These are phyloP conservation scores for Nannochloropsis salina DNA, from an alignment of 108 stramenopile species.

Conservation along the genomic window DNA sequence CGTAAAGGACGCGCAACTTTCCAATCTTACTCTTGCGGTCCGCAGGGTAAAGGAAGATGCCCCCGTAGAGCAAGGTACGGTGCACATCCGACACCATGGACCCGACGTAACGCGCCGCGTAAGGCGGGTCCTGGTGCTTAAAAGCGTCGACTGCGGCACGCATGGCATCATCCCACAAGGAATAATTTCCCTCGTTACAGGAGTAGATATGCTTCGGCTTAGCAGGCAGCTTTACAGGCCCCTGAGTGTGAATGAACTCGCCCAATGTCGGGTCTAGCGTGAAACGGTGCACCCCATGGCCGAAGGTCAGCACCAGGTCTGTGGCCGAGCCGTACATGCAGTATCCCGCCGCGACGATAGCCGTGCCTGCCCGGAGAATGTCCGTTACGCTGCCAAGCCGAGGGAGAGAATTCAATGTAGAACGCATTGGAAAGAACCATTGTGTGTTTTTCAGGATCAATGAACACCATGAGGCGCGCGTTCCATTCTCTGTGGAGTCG, in stretches of 20 bases:
- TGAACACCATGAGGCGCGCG: no score
- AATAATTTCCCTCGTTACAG: slow-evolving; percentile 91
- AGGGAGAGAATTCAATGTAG: slow-evolving; percentile 24
- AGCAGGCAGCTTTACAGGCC: slow-evolving; percentile 77
- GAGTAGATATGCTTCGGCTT: slow-evolving; percentile 78
- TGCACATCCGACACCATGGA: slow-evolving; percentile 99
- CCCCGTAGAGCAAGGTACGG: slow-evolving; percentile 96
- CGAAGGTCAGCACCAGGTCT: slow-evolving; percentile 88
- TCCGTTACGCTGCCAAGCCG: slow-evolving; percentile 69
- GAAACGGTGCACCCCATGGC: slow-evolving; percentile 83
- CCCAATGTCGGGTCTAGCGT: slow-evolving; percentile 96
- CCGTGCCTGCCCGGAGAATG: slow-evolving; percentile 79
- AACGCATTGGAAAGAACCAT: not conserved
- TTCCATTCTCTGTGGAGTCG: no score
- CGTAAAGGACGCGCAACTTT: slow-evolving; percentile 85
- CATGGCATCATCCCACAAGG: slow-evolving; percentile 87
- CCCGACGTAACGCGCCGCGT: slow-evolving; percentile 85
- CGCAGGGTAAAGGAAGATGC: slow-evolving; percentile 96
- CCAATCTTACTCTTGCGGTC: slow-evolving; percentile 87
- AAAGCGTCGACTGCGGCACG: slow-evolving; percentile 76
- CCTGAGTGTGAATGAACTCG: slow-evolving; percentile 91
- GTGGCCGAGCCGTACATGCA: slow-evolving; percentile 92
- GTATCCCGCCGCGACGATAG: slow-evolving; percentile 90
- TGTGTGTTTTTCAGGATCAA: no score
- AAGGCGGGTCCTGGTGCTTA: slow-evolving; percentile 59